Base-by-base conservation (phyloP, 2,329 filamentous ascomycete species). In the Aspergillus fumigatiaffinis region DNA sequence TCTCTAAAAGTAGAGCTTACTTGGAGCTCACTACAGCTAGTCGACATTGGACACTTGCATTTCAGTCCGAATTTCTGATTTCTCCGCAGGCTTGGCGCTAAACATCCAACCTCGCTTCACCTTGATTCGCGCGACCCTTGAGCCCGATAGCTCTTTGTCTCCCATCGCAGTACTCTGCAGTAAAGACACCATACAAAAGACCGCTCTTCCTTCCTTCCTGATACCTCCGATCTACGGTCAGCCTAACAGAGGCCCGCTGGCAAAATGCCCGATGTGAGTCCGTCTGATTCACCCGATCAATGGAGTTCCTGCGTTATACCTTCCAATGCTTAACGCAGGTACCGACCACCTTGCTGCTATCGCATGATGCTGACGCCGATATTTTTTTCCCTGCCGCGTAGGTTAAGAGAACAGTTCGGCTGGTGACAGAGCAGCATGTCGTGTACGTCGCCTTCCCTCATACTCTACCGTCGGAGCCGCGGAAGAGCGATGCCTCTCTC, bases 391-490 rank as follows among this genome's bases (percentile, higher is more conserved):
- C 52, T 42, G 49, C 44, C 26, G 38, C 60, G 53, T 66, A 90
- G 87, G 78, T 88, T 69, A 89, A 97, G 84, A 87, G 94, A 71
- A 90, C 86, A 71, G 83, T 99, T 77, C 95, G 93, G 84, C 86
- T 99, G 79, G 84, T 97, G 66, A 97, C 94, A 52, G 88, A 94
- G 80, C 93, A 97, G 77, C 84, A 87, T 73, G 84, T 92, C 77
- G 90, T 92, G 91, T 95, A 85, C 77, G 88, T 84, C 54, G 47
- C 50, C 46, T 55, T 55, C 46, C 51, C 51, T 50, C 51, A 35
- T 28, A 53, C 50, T 25, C 55, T 59, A 55, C 57, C 7, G 44
- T 23, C 44, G 23, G 9, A 25, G 6, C 23, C 7, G 23, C 44
- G 32, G 14, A 17, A 38, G 14, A 38, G 32, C 32, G 14, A 38